Conservation (phyloP, 2,329 filamentous ascomycete genomes). For the Furcasterigmium furcatum region DNA sequence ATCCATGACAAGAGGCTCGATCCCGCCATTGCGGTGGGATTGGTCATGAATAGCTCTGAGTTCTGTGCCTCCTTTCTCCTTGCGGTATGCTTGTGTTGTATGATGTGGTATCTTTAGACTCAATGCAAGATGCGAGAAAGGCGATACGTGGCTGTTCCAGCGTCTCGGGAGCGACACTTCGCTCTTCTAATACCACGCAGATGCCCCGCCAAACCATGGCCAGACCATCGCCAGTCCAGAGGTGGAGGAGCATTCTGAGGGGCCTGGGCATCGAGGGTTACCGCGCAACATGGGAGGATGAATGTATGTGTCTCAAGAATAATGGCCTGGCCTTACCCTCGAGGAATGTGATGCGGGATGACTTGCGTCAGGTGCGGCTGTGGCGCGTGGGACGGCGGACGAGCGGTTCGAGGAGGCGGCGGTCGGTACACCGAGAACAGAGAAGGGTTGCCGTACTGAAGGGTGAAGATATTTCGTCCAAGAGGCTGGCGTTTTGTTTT, state of each 20-base stretch:
- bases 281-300: slow-evolving; percentile 10
- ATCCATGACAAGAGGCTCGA: slow-evolving; percentile 4
- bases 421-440: not conserved
- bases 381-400: not conserved
- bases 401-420: not conserved
- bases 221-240: not conserved
- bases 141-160: too few relatives aligned
- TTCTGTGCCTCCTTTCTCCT: not conserved
- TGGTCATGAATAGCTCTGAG: not conserved
- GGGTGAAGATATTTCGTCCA: too few relatives aligned
- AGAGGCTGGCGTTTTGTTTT: too few relatives aligned
- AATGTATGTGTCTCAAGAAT: slow-evolving; percentile 9
- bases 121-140: too few relatives aligned
- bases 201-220: not conserved
- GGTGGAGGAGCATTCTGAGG: slow-evolving; percentile 11
- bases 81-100: not conserved
- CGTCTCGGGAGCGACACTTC: not conserved
- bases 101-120: not conserved
- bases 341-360: slow-evolving; percentile 7
- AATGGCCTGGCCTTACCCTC: slow-evolving; percentile 11
- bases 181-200: not conserved
- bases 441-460: not conserved
- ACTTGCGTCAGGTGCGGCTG: not conserved
- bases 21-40: slow-evolving; percentile 7
- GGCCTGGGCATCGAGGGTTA: slow-evolving; percentile 2